Evolutionary conservation across 805 yeast species (phyloP), one percentile per base, ranked within the genome.

Genomic region (Ogataea corticis): DNA sequence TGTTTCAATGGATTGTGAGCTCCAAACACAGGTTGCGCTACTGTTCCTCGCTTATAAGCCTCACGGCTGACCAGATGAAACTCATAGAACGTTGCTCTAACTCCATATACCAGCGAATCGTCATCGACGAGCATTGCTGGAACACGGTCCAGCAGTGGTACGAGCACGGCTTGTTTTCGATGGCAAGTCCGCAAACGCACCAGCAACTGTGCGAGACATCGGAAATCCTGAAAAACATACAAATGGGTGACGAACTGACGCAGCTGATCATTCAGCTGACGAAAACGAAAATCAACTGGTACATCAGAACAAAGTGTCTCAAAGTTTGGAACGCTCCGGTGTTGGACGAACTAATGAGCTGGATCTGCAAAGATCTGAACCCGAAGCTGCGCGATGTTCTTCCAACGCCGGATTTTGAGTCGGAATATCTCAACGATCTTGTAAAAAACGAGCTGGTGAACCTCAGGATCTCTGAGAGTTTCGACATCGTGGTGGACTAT

Each of bases 401-500:
- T 5, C 58, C 58, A 2, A 34, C 36, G 3, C 27, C 40, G 7
- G 49, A 55, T 10, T 51, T 54, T 29, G 46, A 38, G 13, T 12
- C 40, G 9, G 54, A 51, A 0, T 52, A 50, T 33, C 40, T 66
- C 7, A 41, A 54, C 7, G 42, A 48, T 12, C 39, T 60, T 3
- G 50, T 57, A 3, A 59, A 55, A 37, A 44, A 46, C 33, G 59
- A 59, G 38, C 47, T 68, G 17, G 56, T 59, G 3, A 38, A 70
- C n/a, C 63, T 83, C 33, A 67, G 94, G 46, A 77, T 74, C 1
- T 50, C 57, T 0, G 89, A 87, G 55, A 74, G 84, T 7, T 84
- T 73, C 56, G 79, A 77, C 23, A 74, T 87, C 19, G 77, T 86
- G 0, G 50, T 68, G 0, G 65, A 68, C 29, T 83, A 65, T 49